These are phyloP conservation scores for Papilionanthe hybrid DNA, from an alignment of 116 monocot genomes.

Conservation along the genomic window DNA sequence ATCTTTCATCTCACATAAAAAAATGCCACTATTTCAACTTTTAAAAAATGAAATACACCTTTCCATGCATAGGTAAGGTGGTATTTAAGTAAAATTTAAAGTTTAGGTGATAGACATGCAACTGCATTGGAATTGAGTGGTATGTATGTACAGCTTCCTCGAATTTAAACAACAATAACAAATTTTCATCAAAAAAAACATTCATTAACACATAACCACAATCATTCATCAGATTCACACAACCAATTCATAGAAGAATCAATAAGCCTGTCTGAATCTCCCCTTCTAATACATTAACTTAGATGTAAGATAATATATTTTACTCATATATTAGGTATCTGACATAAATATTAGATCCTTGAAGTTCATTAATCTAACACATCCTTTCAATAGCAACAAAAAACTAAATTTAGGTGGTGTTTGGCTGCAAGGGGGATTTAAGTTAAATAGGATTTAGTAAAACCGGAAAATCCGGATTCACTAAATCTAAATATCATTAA, in stretches of 20 bases:
- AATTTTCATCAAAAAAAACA: not conserved
- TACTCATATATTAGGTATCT: not conserved
- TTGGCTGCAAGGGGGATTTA: no score
- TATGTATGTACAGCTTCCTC: no score
- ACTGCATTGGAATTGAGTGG: no score
- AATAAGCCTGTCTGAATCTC: not conserved
- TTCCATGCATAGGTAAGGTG: no score
- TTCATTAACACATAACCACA: not conserved
- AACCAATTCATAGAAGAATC: not conserved
- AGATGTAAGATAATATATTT: not conserved
- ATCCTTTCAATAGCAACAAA: not conserved
- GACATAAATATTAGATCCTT: not conserved
- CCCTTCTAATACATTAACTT: not conserved
- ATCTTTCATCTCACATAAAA: no score
- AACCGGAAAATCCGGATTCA: no score
- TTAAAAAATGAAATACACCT: no score
- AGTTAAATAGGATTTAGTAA: no score
- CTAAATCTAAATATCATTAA: no score
- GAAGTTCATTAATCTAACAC: not conserved
- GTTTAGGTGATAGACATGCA: no score
- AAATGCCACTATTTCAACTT: no score
- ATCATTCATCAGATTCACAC: not conserved
- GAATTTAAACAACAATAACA: not conserved
- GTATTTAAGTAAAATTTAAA: no score
- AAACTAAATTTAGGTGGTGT: not conserved